Conservation (phyloP, 257 asterid genomes). For the Forsythia viridissima region DNA sequence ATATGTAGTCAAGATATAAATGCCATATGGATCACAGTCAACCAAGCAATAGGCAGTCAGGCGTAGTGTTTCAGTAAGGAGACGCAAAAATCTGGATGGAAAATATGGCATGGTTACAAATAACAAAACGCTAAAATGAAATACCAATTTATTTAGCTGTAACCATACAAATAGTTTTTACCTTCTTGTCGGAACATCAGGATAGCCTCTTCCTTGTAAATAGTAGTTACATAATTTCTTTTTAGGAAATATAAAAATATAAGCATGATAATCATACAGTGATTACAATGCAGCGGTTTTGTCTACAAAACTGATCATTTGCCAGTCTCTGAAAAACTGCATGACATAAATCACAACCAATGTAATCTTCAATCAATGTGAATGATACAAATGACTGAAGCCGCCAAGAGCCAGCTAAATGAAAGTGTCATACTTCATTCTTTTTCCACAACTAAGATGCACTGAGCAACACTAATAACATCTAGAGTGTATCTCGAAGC, state of each 20-base stretch:
- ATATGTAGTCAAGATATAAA: conserved; percentile 73
- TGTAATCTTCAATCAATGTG: conserved; percentile 4
- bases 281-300: conserved; percentile 71
- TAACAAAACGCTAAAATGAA: conserved; percentile 2
- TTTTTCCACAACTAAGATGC: conserved; percentile 86
- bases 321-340: conserved; percentile 92
- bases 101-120: not conserved
- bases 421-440: conserved; percentile 65
- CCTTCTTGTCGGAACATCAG: conserved; percentile 93
- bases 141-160: not conserved
- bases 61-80: conserved; percentile 57
- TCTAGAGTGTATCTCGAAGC: conserved; percentile 41
- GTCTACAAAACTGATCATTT: conserved; percentile 70
- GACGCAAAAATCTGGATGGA: conserved; percentile 64
- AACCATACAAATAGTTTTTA: conserved; percentile 18
- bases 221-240: conserved; percentile 20
- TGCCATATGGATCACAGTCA: conserved; percentile 90
- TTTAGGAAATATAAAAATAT: conserved; percentile 4
- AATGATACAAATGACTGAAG: conserved; percentile 10
- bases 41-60: conserved; percentile 80
- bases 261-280: conserved; percentile 45
- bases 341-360: conserved; percentile 17
- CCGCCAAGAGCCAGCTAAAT: conserved; percentile 1
- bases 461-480: conserved; percentile 70
- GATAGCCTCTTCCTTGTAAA: conserved; percentile 91